Conservation (phyloP, 345 rosid genomes). For the Ceriops tagal region DNA sequence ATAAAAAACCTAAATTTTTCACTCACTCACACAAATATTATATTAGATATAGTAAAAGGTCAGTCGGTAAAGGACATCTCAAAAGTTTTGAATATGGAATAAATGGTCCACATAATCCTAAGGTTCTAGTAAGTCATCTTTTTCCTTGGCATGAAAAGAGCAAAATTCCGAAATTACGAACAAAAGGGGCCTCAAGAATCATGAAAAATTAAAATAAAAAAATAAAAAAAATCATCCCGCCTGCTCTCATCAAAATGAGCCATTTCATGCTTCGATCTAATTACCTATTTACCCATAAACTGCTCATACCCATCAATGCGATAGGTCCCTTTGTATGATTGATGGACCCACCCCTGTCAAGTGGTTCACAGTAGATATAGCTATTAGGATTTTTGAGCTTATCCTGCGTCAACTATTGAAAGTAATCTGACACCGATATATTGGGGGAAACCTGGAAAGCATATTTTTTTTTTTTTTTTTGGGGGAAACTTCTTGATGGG, state of each 20-base stretch:
- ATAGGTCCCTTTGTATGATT: constrained; percentile 23
- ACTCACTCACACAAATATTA: too few species aligned
- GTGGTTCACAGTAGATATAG: constrained; percentile 14
- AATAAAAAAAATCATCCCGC: not conserved
- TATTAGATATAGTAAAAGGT: too few species aligned
- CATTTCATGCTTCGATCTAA: constrained; percentile 1
- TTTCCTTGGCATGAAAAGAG: too few species aligned
- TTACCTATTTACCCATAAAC: constrained; percentile 12
- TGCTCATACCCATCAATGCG: constrained; percentile 25
- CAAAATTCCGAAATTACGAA: not conserved
- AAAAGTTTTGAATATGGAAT: too few species aligned
- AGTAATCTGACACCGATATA: not conserved
- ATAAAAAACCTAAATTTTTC: too few species aligned
- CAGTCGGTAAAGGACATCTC: too few species aligned
- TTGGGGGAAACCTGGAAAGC: too few species aligned
- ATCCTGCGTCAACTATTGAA: constrained; percentile 1
- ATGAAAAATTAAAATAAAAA: constrained; percentile 7
- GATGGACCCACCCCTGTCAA: constrained; percentile 21
- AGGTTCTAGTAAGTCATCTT: too few species aligned
- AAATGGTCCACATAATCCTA: too few species aligned
- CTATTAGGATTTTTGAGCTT: not conserved
- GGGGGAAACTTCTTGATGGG: constrained; percentile 11
- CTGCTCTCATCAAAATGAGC: not conserved
- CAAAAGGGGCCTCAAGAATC: constrained; percentile 5
- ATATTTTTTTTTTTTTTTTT: too few species aligned